A percentile compares a stretch with the other conserved stretches of the same genome.
phyloP scores from a whole-genome alignment of 2,329 filamentous ascomycete genomes.

The Zopfia rhizophila region DNA sequence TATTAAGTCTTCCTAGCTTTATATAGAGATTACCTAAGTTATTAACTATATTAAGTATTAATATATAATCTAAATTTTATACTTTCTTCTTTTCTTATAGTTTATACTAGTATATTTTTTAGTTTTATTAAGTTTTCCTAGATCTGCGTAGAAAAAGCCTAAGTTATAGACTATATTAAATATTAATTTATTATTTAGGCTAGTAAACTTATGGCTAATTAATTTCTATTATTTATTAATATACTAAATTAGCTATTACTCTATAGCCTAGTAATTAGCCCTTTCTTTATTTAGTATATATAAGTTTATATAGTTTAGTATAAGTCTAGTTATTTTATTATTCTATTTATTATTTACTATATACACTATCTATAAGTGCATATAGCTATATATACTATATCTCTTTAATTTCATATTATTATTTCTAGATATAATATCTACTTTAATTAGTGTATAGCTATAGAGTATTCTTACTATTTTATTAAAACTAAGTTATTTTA shows the following conservation, averaged over 20 bases:
- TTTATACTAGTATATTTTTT: conserved; percentile 11
- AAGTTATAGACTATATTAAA: conserved; percentile 23
- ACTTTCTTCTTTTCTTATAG: conserved; percentile 21
- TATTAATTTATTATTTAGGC: conserved; percentile 12
- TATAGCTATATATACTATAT: conserved; percentile 44
- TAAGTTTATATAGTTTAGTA: conserved; percentile 17
- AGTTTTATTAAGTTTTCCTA: conserved; percentile 74
- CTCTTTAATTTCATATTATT: conserved; percentile 19
- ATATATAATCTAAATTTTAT: conserved; percentile 17
- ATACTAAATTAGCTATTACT: conserved; percentile 22
- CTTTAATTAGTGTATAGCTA: conserved; percentile 38
- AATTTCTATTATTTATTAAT: conserved; percentile 1
- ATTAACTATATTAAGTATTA: conserved; percentile 23
- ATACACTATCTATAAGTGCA: conserved; percentile 43
- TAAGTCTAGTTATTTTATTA: conserved; percentile 13
- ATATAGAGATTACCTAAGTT: conserved; percentile 21
- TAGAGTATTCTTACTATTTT: conserved; percentile 35
- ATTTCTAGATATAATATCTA: conserved; percentile 15
- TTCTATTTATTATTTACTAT: conserved; percentile 33
- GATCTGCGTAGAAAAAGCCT: conserved; percentile 64
- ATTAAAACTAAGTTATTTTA: conserved; percentile 34
- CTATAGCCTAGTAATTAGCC: conserved; percentile 15
- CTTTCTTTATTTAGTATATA: conserved; percentile 8
- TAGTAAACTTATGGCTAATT: conserved; percentile 8
- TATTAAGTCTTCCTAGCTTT: conserved; percentile 17